A percentile compares a stretch with the other conserved stretches of the same genome.
phyloP scores from a whole-genome alignment of 2,329 filamentous ascomycete genomes.

The Chrysosphaeria jannelii region DNA sequence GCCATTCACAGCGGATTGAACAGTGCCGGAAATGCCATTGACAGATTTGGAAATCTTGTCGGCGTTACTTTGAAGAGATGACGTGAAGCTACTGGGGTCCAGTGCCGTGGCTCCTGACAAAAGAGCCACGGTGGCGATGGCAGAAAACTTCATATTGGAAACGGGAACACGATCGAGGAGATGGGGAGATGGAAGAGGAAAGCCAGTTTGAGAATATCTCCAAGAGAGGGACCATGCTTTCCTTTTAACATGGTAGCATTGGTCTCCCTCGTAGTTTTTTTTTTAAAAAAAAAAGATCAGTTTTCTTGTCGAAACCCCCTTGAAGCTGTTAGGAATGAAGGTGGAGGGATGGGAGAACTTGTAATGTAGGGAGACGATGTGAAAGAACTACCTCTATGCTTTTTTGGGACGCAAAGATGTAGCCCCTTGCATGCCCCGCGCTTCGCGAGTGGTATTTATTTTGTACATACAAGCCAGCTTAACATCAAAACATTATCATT shows the following conservation, averaged over 20 bases:
- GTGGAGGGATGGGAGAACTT: neutral
- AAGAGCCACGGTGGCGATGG: conserved; percentile 1
- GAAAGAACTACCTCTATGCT: no score
- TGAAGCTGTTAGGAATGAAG: neutral
- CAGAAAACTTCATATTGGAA: conserved; percentile 5
- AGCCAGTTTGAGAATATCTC: no score
- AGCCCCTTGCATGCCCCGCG: no score
- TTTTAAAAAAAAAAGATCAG: neutral
- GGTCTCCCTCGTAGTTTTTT: no score
- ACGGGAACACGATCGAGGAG: neutral
- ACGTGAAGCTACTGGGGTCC: conserved; percentile 1
- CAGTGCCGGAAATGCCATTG: neutral
- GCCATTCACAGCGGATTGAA: neutral
- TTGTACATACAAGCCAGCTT: no score
- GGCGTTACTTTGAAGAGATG: neutral
- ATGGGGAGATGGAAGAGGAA: neutral
- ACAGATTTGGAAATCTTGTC: neutral
- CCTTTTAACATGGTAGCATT: no score
- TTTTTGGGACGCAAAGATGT: no score
- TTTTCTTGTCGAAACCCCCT: neutral
- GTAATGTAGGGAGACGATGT: no score
- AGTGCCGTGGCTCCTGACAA: conserved; percentile 2
- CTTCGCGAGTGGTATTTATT: no score
- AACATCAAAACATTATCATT: no score
- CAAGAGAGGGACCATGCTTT: no score